Evolutionary conservation across 23 red algal genomes (phyloP).

Genomic region (Gracilaria gracilis): DNA sequence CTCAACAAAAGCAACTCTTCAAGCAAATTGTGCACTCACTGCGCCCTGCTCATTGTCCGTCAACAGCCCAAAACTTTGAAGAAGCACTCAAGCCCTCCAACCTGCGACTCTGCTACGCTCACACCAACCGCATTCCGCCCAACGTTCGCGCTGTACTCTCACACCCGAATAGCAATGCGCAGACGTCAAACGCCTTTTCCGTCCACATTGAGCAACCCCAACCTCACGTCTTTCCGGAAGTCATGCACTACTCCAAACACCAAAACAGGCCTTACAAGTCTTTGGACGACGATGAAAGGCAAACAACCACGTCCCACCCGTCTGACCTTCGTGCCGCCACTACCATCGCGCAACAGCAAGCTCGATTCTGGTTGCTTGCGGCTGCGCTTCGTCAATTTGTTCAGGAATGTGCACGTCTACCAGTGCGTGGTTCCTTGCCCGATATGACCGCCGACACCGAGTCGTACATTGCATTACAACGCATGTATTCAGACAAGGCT

Average conservation of each 20-base stretch:
- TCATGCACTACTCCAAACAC: conserved; percentile 20
- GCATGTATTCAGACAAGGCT: conserved; percentile 68
- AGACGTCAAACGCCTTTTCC: not conserved
- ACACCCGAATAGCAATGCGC: conserved; percentile 14
- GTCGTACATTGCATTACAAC: conserved; percentile 83
- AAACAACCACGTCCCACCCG: not conserved
- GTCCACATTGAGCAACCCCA: not conserved
- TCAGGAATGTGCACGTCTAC: conserved; percentile 38
- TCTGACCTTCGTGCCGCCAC: conserved; percentile 16
- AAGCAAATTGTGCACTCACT: conserved; percentile 32
- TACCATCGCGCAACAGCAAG: conserved; percentile 13
- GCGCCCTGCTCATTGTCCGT: conserved; percentile 48
- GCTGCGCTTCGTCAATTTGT: conserved; percentile 69
- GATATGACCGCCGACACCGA: conserved; percentile 95
- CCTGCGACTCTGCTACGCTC: conserved; percentile 55
- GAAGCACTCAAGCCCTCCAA: conserved; percentile 75
- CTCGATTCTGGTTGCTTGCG: conserved; percentile 72
- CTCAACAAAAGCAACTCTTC: conserved; percentile 45
- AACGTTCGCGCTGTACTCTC: not conserved
- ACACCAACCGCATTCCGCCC: not conserved
- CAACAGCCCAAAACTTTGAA: conserved; percentile 74
- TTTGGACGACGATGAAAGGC: conserved; percentile 15
- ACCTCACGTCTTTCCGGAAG: conserved; percentile 8
- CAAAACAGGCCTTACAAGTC: not conserved
- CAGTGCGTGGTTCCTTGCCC: conserved; percentile 72